A percentile compares a stretch with the other conserved stretches of the same genome.
Evolutionary conservation across 192 early-diverging fungal species (phyloP).

Genomic region (Oehlia diaphana): DNA sequence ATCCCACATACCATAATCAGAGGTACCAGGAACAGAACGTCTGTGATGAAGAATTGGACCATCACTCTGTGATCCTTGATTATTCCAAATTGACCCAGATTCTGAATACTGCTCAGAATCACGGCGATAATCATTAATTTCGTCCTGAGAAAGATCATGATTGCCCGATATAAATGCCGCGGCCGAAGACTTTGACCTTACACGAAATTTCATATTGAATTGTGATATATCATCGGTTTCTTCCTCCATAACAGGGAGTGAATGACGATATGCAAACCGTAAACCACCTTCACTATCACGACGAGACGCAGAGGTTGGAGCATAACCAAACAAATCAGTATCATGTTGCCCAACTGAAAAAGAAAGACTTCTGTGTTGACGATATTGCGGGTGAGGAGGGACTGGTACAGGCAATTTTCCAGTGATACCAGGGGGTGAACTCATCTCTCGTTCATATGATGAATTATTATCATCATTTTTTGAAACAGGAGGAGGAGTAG

Average conservation of each 20-base stretch:
- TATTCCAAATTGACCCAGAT: slow-evolving; percentile 52
- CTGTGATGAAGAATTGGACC: slow-evolving; percentile 47
- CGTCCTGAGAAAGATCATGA: slow-evolving; percentile 43
- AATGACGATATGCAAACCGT: slow-evolving; percentile 40
- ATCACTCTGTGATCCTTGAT: slow-evolving; percentile 33
- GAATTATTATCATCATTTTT: slow-evolving; percentile 26
- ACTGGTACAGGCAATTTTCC: slow-evolving; percentile 39
- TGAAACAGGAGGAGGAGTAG: slow-evolving; percentile 26
- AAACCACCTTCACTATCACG: slow-evolving; percentile 41
- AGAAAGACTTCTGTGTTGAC: slow-evolving; percentile 63
- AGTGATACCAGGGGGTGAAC: slow-evolving; percentile 43
- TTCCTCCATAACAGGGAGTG: slow-evolving; percentile 52
- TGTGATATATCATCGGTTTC: slow-evolving; percentile 48
- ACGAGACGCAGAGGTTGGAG: slow-evolving; percentile 14
- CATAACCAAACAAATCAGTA: slow-evolving; percentile 45
- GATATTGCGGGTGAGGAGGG: slow-evolving; percentile 45
- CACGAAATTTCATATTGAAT: slow-evolving; percentile 42
- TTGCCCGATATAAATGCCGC: slow-evolving; percentile 61
- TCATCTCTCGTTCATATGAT: slow-evolving; percentile 36
- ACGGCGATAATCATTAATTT: slow-evolving; percentile 38
- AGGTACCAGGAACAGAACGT: slow-evolving; percentile 55
- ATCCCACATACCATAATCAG: slow-evolving; percentile 51
- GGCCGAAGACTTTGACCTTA: slow-evolving; percentile 65
- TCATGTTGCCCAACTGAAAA: slow-evolving; percentile 60
- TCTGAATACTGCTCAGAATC: slow-evolving; percentile 53